Evolutionary conservation across 2,329 filamentous ascomycete species (phyloP).

Genomic region (Colletotrichum lentis): DNA sequence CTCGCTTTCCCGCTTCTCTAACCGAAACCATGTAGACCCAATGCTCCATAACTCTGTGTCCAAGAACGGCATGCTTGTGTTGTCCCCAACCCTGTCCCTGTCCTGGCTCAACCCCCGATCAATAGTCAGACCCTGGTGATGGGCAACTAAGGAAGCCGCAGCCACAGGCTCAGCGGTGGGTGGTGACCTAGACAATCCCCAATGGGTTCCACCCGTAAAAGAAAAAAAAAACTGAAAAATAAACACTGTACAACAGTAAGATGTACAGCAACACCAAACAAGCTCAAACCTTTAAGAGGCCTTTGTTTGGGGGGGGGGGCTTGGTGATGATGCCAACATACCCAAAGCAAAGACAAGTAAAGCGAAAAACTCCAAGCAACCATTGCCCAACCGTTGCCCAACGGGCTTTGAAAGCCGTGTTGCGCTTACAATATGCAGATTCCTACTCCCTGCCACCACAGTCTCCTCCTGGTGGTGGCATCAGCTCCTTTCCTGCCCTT

Average conservation of each 20-base stretch:
- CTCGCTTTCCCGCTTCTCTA: not conserved
- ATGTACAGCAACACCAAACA: not conserved
- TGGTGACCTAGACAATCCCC: not conserved
- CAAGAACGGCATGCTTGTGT: not conserved
- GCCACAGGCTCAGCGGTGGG: not conserved
- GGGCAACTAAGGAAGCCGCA: not conserved
- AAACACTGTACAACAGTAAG: not conserved
- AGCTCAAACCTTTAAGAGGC: not conserved
- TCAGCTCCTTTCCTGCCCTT: not conserved
- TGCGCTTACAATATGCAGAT: not conserved
- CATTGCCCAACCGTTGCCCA: not conserved
- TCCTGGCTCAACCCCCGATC: not conserved
- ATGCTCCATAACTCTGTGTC: not conserved
- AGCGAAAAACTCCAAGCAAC: not conserved
- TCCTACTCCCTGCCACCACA: not conserved
- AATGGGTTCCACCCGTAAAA: not conserved
- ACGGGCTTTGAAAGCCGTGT: not conserved
- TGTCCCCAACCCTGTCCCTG: not conserved
- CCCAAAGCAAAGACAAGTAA: constrained; percentile 4
- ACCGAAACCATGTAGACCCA: not conserved
- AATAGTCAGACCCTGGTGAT: not conserved
- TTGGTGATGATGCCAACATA: not conserved
- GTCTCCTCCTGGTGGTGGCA: not conserved
- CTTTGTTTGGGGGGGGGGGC: not conserved
- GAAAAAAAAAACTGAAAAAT: not conserved